Base-by-base conservation (phyloP, 108 stramenopile species). In the Hondaea fermentalgiana region DNA sequence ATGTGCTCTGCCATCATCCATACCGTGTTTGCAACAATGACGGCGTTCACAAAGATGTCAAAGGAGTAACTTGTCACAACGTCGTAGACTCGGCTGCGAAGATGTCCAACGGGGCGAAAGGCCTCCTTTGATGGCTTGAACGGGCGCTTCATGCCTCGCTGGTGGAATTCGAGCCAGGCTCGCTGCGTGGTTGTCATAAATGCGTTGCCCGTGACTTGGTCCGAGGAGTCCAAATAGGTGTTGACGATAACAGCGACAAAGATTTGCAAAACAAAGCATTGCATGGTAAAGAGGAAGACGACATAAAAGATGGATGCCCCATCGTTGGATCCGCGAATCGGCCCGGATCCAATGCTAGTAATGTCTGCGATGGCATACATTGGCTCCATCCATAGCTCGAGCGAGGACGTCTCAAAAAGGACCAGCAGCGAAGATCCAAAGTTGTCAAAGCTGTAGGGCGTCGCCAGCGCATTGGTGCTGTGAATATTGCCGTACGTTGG, bases 231-330 rank as follows among this genome's bases (percentile, higher is more conserved):
- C 45, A 92, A 72, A 91, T 95, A 96, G 87, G 92, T 91, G 87
- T 95, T 92, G 72, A 95, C 91, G 88, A 94, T 90, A 8, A 95
- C 93, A 12, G 94, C 95, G 14, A 95, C 94, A 90, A 96, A 95
- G 23, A 95, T 91, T 87, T 96, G 93, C 83, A 95, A 87, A 42
- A 95, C 91, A 87, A 96, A 95, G 92, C 93, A 95, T 25, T 92
- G 69, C 23, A 94, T 93, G 29, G 95, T 57, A 23, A 95, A 58
- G 43, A 95, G 87, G 88, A 94, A 94, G 21, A 90, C 5, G 59
- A 95, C 72, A 76, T 94, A 96, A 87, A 90, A 94, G 51, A 72
- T 28, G 44, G 44, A 55, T 5, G 21, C 60, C 16, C 57, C 69
- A 43, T 60, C 42, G 72, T 91, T 72, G 8, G 35, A 35, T 28